Evolutionary conservation across 139 green algal species (phyloP), one percentile per base, ranked within the genome.

Genomic region (Deuterostichococcus epilithicus): DNA sequence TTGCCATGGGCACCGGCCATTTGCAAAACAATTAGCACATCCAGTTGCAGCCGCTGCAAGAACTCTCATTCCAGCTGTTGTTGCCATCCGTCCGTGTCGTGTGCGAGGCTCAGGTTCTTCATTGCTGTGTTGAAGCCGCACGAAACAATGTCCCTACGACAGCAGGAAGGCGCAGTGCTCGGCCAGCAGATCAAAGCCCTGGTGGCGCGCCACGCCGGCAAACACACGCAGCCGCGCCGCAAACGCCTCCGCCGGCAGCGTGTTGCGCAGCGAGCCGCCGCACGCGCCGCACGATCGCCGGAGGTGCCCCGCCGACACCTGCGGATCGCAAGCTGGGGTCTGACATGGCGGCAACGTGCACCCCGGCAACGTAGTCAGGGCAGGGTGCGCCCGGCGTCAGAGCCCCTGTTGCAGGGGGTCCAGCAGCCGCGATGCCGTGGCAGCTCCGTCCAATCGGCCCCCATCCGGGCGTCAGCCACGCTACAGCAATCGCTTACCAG

Each of bases 171-270:
- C 65, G 1, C 82, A 83, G 67, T 88, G 37, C 76, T 94, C 82
- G 38, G 75, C 68, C 74, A 94, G 83, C 81, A 92, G 76, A n/a
- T 80, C 39, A 38, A 93, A 83, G 71, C 70, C 65, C 68, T 95
- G 89, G 76, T 87, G 91, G 13, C 60, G 34, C 0, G 86, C 90
- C 38, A 96, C 81, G 75, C 85, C 88, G 67, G 72, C 77, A 69
- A 91, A 92, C 45, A 94, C 85, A 15, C 76, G 67, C 66, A 96
- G 73, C 28, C 68, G 77, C 70, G 82, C 81, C 37, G 33, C 32
- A 6, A 86, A 74, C 25, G 45, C 71, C 45, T 67, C 69, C 10
- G 78, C 33, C 10, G 47, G 65, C 52, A 89, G 71, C 23, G 84
- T 92, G 72, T 45, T 71, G 0, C 37, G 30, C 79, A 95, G 78